phyloP scores from a whole-genome alignment of 2,329 filamentous ascomycete genomes.

The Chaetomiaceae sp. region DNA sequence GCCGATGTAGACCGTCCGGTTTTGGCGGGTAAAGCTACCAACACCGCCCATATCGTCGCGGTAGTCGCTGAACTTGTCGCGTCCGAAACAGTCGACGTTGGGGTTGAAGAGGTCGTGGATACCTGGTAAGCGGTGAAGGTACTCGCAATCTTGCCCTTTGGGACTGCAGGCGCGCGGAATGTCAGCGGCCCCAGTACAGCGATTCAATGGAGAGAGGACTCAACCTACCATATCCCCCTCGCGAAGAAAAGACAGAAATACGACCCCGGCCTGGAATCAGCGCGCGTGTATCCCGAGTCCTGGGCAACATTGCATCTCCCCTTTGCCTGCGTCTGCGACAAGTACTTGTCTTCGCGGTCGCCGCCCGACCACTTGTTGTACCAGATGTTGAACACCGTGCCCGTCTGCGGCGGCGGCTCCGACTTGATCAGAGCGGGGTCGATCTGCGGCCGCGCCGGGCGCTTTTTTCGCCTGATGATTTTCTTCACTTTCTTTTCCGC shows the following conservation, averaged over 20 bases:
- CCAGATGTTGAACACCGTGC: conserved; percentile 97
- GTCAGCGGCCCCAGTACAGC: conserved; percentile 24
- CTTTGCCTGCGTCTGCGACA: conserved; percentile 73
- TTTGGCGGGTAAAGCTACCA: conserved; percentile 87
- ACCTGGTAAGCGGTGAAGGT: conserved; percentile 80
- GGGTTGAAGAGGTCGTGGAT: conserved; percentile 87
- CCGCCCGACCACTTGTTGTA: conserved; percentile 98
- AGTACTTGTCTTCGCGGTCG: conserved; percentile 86
- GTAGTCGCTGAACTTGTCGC: conserved; percentile 90
- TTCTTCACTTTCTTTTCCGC: conserved; percentile 70
- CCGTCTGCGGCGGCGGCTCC: conserved; percentile 84
- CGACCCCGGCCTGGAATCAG: conserved; percentile 68
- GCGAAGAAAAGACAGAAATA: conserved; percentile 94
- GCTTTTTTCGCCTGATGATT: conserved; percentile 83
- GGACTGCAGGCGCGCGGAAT: conserved; percentile 44
- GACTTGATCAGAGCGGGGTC: conserved; percentile 77
- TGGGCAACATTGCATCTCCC: conserved; percentile 80
- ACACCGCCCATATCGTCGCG: conserved; percentile 97
- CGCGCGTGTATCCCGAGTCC: conserved; percentile 73
- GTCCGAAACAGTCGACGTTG: conserved; percentile 90
- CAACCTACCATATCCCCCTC: conserved; percentile 57
- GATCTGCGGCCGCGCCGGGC: conserved; percentile 84
- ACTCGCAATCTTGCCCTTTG: conserved; percentile 88
- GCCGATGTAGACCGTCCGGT: conserved; percentile 88
- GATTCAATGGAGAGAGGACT: conserved; percentile 33